Percentiles rank a stretch among this genome's conserved stretches.
These are phyloP conservation scores for Trapa bicornis DNA, from an alignment of 345 rosid genomes.

Conservation along the genomic window DNA sequence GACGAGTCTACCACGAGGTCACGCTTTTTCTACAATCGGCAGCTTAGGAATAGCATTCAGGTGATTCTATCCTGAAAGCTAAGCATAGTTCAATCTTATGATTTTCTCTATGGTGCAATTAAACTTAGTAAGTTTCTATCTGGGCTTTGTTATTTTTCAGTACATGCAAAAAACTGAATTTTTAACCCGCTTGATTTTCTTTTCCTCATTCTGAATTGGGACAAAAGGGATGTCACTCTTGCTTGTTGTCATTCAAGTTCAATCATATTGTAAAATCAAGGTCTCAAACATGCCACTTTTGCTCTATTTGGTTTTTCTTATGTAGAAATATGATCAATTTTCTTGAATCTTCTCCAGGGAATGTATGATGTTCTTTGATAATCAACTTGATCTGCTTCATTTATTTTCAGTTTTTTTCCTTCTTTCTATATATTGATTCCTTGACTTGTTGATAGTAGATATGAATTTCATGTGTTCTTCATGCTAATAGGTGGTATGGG, in stretches of 20 bases:
- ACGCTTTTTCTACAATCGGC: conserved; percentile 59
- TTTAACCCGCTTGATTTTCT: not conserved
- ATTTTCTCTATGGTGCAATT: too few species aligned
- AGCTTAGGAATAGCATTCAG: conserved; percentile 58
- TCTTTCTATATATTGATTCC: not conserved
- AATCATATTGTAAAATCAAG: not conserved
- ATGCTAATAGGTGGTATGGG: conserved; percentile 63
- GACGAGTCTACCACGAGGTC: conserved; percentile 63
- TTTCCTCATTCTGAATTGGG: not conserved
- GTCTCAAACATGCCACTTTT: not conserved
- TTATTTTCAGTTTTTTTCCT: not conserved
- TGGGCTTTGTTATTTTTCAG: too few species aligned
- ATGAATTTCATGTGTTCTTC: not conserved
- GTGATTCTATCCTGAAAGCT: conserved; percentile 12
- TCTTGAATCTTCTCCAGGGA: not conserved
- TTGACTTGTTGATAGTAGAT: not conserved
- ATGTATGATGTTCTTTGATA: not conserved
- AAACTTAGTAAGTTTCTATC: too few species aligned
- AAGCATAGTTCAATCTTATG: not conserved
- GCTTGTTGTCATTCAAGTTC: not conserved
- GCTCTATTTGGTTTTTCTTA: not conserved
- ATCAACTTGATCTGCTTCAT: not conserved
- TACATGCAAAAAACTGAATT: not conserved
- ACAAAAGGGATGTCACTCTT: not conserved
- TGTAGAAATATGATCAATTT: not conserved